Conservation (phyloP, 1,139 yeast genomes). For the Williopsis jadinii region DNA sequence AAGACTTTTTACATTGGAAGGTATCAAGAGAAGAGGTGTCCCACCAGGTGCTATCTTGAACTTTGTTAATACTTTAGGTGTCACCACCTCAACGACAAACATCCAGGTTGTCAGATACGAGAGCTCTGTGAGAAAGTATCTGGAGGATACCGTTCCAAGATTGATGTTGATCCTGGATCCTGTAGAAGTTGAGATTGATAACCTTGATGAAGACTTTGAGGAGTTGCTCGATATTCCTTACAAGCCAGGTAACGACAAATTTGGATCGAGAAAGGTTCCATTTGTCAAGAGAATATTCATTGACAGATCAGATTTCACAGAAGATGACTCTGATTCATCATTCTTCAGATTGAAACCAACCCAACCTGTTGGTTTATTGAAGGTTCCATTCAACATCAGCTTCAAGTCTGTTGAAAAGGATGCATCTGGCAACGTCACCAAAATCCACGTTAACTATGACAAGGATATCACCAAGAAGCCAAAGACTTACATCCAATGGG, state of each 20-base stretch:
- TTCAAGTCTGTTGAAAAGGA: constrained; percentile 66
- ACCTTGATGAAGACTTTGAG: constrained; percentile 66
- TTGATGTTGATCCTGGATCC: constrained; percentile 92
- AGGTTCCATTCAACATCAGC: constrained; percentile 77
- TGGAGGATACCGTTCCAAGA: constrained; percentile 91
- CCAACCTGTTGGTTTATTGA: constrained; percentile 93
- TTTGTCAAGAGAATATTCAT: constrained; percentile 75
- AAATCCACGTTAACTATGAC: constrained; percentile 78
- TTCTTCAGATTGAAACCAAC: constrained; percentile 87
- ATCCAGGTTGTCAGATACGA: constrained; percentile 90
- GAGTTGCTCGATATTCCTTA: constrained; percentile 76
- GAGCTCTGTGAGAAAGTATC: constrained; percentile 75
- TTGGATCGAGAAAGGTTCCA: constrained; percentile 72
- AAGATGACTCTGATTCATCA: constrained; percentile 45
- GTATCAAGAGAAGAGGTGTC: constrained; percentile 93
- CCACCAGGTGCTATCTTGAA: constrained; percentile 98
- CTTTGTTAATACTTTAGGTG: constrained; percentile 93
- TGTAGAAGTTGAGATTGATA: constrained; percentile 73
- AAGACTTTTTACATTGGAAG: constrained; percentile 88
- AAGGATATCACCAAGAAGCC: constrained; percentile 47
- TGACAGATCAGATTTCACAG: constrained; percentile 82
- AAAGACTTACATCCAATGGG: constrained; percentile 96
- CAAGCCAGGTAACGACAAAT: constrained; percentile 71
- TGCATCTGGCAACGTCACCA: constrained; percentile 51
- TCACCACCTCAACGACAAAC: constrained; percentile 86